Percentiles rank a stretch among this genome's conserved stretches.
Conservation (phyloP, 2,329 filamentous ascomycete genomes). For the Paracamarosporium sp. region DNA sequence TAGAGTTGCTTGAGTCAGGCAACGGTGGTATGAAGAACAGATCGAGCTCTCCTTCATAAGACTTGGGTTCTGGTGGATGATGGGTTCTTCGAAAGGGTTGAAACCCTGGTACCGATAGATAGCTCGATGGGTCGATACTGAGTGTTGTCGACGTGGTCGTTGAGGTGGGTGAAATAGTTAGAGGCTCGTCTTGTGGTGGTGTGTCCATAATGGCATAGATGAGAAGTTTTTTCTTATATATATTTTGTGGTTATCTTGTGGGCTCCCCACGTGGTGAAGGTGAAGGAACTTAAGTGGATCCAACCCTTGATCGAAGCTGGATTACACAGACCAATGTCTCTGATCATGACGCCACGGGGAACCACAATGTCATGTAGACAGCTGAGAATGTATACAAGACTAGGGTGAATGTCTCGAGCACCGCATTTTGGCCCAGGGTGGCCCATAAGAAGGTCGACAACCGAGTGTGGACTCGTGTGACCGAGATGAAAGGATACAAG, state of each 20-base stretch:
- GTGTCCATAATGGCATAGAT: conserved; percentile 12
- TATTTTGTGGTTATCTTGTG: conserved; percentile 4
- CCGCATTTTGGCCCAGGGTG: conserved; percentile 4
- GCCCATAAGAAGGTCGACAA: conserved; percentile 15
- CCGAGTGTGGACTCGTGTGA: background rate
- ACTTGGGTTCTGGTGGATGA: conserved; percentile 7
- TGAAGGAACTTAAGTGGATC: conserved; percentile 5
- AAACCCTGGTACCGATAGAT: conserved; percentile 24
- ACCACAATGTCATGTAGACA: conserved; percentile 24
- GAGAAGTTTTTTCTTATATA: conserved; percentile 22
- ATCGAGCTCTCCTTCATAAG: conserved; percentile 9
- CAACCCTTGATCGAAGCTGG: conserved; percentile 6
- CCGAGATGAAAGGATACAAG: background rate
- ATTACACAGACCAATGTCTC: conserved; percentile 1
- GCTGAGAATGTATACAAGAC: background rate
- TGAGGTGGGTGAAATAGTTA: conserved; percentile 14
- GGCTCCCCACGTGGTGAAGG: background rate
- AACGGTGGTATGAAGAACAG: background rate
- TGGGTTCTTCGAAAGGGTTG: background rate
- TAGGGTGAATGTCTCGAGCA: background rate
- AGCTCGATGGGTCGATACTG: conserved; percentile 18
- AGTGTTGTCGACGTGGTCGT: conserved; percentile 11
- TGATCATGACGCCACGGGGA: conserved; percentile 16
- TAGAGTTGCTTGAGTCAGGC: conserved; percentile 1
- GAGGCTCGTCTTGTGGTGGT: conserved; percentile 16